A percentile compares a stretch with the other conserved stretches of the same genome.
phyloP scores from a whole-genome alignment of 2,329 filamentous ascomycete genomes.

The Rachicladosporium sp. region DNA sequence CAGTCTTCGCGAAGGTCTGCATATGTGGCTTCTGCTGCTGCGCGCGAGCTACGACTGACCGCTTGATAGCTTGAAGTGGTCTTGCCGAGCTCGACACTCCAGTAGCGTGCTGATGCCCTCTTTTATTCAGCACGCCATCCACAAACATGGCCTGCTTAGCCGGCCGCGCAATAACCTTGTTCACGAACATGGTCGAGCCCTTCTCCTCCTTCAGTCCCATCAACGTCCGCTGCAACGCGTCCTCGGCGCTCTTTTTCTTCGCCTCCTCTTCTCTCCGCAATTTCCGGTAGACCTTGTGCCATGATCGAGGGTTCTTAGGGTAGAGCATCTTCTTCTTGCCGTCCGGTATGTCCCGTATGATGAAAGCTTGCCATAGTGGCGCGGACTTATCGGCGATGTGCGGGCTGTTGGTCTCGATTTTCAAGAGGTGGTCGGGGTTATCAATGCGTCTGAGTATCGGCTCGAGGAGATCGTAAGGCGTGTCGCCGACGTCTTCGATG shows the following conservation, averaged over 20 bases:
- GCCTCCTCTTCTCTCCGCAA: constrained; percentile 29
- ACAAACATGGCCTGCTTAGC: constrained; percentile 9
- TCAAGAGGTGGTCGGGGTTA: constrained; percentile 57
- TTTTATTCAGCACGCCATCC: constrained; percentile 9
- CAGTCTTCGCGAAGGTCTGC: not conserved
- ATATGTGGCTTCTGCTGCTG: constrained; percentile 1
- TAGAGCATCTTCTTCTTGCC: constrained; percentile 52
- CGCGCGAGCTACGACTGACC: constrained; percentile 1
- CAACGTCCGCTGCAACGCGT: constrained; percentile 39
- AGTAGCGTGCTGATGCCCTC: not conserved
- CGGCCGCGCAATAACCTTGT: constrained; percentile 11
- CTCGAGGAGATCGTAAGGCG: constrained; percentile 54
- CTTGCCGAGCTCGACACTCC: not conserved
- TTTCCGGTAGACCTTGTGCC: constrained; percentile 62
- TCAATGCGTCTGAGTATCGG: constrained; percentile 61
- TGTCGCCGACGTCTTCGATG: constrained; percentile 57
- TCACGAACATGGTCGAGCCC: constrained; percentile 29
- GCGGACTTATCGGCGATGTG: constrained; percentile 58
- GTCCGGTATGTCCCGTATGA: constrained; percentile 61
- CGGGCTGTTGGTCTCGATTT: constrained; percentile 63
- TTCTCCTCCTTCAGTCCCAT: constrained; percentile 45
- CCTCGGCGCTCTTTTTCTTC: constrained; percentile 22
- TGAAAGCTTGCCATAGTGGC: constrained; percentile 69
- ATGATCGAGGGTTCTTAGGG: constrained; percentile 55
- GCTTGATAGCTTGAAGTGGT: constrained; percentile 2